Conservation (phyloP, 495 filamentous ascomycete genomes). For the Neurospora sp. region DNA sequence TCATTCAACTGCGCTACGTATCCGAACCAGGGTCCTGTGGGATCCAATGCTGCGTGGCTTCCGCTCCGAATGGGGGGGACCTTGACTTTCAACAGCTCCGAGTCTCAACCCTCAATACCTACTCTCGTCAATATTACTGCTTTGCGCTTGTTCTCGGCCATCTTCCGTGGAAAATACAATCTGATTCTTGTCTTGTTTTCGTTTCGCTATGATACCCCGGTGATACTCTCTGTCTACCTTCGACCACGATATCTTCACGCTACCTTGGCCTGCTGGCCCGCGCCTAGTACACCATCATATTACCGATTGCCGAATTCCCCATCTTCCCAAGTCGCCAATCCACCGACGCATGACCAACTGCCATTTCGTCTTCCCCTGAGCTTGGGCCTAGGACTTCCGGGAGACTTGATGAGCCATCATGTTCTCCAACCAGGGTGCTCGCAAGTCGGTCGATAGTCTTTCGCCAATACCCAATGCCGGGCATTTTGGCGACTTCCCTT, state of each 20-base stretch:
- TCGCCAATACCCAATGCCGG: slow-evolving; percentile 41
- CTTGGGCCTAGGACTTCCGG: slow-evolving; percentile 5
- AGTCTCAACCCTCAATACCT: not conserved
- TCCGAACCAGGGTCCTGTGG: not conserved
- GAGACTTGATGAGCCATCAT: slow-evolving; percentile 36
- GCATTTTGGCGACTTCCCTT: slow-evolving; percentile 48
- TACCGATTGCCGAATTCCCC: not conserved
- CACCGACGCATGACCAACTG: not conserved
- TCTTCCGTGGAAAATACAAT: slow-evolving; percentile 1
- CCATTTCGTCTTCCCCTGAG: not conserved
- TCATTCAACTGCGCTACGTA: not conserved
- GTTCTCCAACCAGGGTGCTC: slow-evolving; percentile 51
- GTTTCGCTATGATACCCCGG: slow-evolving; percentile 25
- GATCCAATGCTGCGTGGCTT: not conserved
- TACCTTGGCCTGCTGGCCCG: not conserved
- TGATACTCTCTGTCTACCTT: slow-evolving; percentile 6
- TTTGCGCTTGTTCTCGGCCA: not conserved
- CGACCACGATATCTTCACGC: not conserved
- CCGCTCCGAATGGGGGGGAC: not conserved
- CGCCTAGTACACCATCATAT: not conserved
- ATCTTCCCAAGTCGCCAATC: not conserved
- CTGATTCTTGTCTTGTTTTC: not conserved
- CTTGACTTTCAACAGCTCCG: not conserved
- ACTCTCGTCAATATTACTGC: not conserved
- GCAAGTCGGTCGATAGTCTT: slow-evolving; percentile 63